A percentile compares a stretch with the other conserved stretches of the same genome.
Conservation (phyloP, 2,329 filamentous ascomycete species). For the Chaetomiaceae sp. region DNA sequence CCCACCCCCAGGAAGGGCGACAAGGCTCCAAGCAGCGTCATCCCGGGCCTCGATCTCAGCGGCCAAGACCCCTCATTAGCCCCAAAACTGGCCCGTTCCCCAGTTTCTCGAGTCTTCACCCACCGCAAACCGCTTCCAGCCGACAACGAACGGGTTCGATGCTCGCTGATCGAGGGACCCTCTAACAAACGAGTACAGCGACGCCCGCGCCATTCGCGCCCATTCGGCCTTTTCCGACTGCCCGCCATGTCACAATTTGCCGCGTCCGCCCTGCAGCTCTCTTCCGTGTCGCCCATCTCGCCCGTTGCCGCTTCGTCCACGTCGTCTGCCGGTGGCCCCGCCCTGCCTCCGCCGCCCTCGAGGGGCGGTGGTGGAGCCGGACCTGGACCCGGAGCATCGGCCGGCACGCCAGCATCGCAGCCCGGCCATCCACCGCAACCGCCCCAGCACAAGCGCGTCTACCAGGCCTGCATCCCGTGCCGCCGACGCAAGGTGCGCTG, state of each 20-base stretch:
- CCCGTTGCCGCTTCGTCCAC: conserved; percentile 23
- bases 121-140: conserved; percentile 32
- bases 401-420: conserved; percentile 16
- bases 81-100: conserved; percentile 22
- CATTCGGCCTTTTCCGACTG: neutral
- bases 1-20: conserved; percentile 2
- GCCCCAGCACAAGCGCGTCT: conserved; percentile 57
- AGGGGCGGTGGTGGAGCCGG: conserved; percentile 19
- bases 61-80: conserved; percentile 19
- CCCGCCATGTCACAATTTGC: conserved; percentile 27
- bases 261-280: conserved; percentile 22
- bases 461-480: conserved; percentile 60
- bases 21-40: conserved; percentile 9
- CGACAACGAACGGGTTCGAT: conserved; percentile 7
- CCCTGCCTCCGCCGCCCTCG: conserved; percentile 15
- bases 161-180: conserved; percentile 1
- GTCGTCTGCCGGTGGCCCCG: conserved; percentile 18
- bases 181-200: neutral
- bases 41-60: conserved; percentile 9
- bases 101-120: conserved; percentile 27
- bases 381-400: conserved; percentile 12
- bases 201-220: neutral
- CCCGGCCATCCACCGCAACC: conserved; percentile 8
- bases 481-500: conserved; percentile 59
- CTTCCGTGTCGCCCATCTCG: conserved; percentile 23